A percentile compares a stretch with the other conserved stretches of the same genome.
Evolutionary conservation across 2,329 filamentous ascomycete species (phyloP).

Genomic region (Chaetomium sp.): DNA sequence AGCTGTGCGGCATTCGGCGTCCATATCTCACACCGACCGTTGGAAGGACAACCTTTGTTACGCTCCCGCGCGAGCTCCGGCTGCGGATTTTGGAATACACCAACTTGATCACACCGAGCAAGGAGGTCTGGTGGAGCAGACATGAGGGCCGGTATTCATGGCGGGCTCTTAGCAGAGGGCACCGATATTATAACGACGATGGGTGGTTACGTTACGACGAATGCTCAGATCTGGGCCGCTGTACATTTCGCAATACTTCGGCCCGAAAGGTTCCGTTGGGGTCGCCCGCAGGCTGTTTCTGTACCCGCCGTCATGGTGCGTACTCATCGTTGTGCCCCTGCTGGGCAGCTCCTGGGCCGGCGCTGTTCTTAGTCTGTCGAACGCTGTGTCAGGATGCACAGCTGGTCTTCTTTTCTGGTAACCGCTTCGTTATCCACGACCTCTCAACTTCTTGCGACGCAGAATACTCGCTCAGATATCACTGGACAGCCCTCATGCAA

Average conservation of each 20-base stretch:
- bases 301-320: conserved; percentile 6
- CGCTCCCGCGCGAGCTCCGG: background rate
- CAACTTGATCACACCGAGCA: background rate
- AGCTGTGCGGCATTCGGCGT: background rate
- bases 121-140: conserved; percentile 1
- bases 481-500: background rate
- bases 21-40: background rate
- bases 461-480: background rate
- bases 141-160: background rate
- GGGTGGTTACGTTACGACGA: background rate
- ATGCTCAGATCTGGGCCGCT: background rate
- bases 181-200: background rate
- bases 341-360: background rate
- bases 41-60: background rate
- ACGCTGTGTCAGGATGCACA: conserved; percentile 1
- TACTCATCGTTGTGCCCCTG: conserved; percentile 1
- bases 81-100: conserved; percentile 1
- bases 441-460: background rate
- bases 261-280: background rate
- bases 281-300: background rate
- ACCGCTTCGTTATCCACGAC: conserved; percentile 11
- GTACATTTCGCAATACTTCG: background rate
- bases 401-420: conserved; percentile 11
- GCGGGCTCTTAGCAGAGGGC: too few relatives aligned
- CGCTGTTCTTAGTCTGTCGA: conserved; percentile 4